phyloP scores from a whole-genome alignment of 2,329 filamentous ascomycete genomes.

The Nothopassalora personata region DNA sequence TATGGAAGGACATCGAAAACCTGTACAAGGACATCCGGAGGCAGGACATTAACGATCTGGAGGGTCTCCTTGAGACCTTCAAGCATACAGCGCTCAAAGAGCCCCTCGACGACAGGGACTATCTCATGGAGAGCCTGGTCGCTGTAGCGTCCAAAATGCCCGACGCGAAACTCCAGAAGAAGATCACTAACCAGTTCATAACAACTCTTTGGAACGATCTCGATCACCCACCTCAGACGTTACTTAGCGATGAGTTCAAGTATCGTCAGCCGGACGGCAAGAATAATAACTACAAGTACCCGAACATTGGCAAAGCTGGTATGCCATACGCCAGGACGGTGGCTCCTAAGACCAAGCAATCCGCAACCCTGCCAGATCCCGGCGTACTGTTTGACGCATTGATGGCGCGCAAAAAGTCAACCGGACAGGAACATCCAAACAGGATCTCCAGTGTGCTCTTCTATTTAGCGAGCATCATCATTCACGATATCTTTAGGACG shows the following conservation, averaged over 20 bases:
- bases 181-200: slow-evolving; percentile 42
- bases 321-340: slow-evolving; percentile 66
- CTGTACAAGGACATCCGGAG: slow-evolving; percentile 22
- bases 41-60: slow-evolving; percentile 26
- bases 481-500: slow-evolving; percentile 60
- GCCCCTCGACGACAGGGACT: slow-evolving; percentile 56
- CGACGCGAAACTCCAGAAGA: slow-evolving; percentile 36
- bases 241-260: slow-evolving; percentile 41
- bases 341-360: slow-evolving; percentile 52
- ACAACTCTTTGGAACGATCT: slow-evolving; percentile 46
- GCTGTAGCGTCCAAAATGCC: slow-evolving; percentile 40
- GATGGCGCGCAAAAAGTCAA: slow-evolving; percentile 57
- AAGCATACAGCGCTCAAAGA: slow-evolving; percentile 41
- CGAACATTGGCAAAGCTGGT: slow-evolving; percentile 59
- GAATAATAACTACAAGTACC: slow-evolving; percentile 55
- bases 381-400: slow-evolving; percentile 63
- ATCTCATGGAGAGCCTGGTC: slow-evolving; percentile 56
- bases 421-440: slow-evolving; percentile 57
- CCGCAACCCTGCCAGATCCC: slow-evolving; percentile 58
- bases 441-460: slow-evolving; percentile 71
- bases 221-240: slow-evolving; percentile 42
- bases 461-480: slow-evolving; percentile 65
- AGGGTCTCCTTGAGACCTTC: slow-evolving; percentile 36
- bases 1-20: slow-evolving; percentile 18
- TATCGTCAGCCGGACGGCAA: slow-evolving; percentile 48